Conservation (phyloP, 495 filamentous ascomycete genomes). For the Penicillium steckii region DNA sequence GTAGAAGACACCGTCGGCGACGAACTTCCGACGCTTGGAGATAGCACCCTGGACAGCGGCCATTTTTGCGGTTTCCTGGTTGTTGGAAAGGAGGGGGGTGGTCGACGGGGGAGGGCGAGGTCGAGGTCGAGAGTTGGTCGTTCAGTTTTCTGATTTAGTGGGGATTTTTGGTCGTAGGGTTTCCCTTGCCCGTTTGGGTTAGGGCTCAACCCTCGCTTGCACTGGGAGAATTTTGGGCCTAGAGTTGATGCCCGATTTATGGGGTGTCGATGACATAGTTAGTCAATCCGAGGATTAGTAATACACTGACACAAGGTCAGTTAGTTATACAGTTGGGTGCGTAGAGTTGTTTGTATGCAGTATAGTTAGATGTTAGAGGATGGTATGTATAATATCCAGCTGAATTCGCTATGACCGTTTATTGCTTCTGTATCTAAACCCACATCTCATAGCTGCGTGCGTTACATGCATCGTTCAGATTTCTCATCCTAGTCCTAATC, state of each 20-base stretch:
- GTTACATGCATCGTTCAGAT: background rate
- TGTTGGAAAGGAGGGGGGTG: slow-evolving; percentile 33
- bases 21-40: slow-evolving; percentile 99
- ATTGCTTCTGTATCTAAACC: no score
- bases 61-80: slow-evolving; percentile 56
- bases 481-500: background rate
- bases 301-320: no score
- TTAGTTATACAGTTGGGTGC: no score
- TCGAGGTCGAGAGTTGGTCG: slow-evolving; percentile 33
- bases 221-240: slow-evolving; percentile 19
- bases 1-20: slow-evolving; percentile 99
- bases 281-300: background rate
- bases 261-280: slow-evolving; percentile 3
- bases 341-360: no score
- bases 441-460: no score
- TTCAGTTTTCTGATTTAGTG: slow-evolving; percentile 42
- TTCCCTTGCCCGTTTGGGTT: slow-evolving; percentile 34
- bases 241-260: slow-evolving; percentile 4
- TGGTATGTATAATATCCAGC: no score
- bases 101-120: slow-evolving; percentile 38
- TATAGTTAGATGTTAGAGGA: no score
- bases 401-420: no score
- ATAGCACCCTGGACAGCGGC: slow-evolving; percentile 68
- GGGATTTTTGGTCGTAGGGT: slow-evolving; percentile 44
- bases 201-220: slow-evolving; percentile 49